A percentile compares a stretch with the other conserved stretches of the same genome.
phyloP scores from a whole-genome alignment of 257 asterid genomes.

The Cinchona pubescens region DNA sequence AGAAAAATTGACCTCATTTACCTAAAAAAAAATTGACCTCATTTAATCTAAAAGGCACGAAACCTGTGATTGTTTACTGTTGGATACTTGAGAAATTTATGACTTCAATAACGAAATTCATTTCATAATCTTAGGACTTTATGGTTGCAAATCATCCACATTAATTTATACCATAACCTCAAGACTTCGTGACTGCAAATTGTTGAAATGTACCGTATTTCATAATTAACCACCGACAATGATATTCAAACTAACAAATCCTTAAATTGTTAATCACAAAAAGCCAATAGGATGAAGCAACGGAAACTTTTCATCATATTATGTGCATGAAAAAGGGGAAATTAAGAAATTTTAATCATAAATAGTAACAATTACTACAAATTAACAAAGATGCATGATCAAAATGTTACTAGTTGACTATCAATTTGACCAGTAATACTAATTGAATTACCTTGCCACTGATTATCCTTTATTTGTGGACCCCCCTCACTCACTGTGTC shows the following conservation, averaged over 20 bases:
- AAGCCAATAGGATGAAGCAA: not conserved
- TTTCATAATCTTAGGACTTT: not conserved
- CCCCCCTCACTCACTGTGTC: constrained; percentile 28
- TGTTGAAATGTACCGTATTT: constrained; percentile 4
- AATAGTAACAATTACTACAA: not conserved
- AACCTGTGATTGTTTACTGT: not conserved
- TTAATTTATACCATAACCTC: not conserved
- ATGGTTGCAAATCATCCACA: not conserved
- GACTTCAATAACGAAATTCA: constrained; percentile 4
- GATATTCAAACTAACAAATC: constrained; percentile 5
- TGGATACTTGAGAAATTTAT: not conserved
- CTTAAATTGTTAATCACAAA: constrained; percentile 3
- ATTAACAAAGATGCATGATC: no score
- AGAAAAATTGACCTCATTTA: not conserved
- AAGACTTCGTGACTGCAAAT: not conserved
- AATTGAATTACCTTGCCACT: constrained; percentile 14
- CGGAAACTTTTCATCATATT: not conserved
- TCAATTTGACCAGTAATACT: not conserved
- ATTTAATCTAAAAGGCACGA: not conserved
- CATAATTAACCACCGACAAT: not conserved
- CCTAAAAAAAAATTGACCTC: not conserved
- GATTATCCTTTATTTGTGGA: constrained; percentile 7
- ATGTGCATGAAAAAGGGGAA: constrained; percentile 3
- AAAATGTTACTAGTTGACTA: no score
- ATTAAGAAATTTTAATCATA: not conserved